Evolutionary conservation across 2,329 filamentous ascomycete species (phyloP), one percentile per base, ranked within the genome.

Genomic region (Hymenoscyphus fructigenus): DNA sequence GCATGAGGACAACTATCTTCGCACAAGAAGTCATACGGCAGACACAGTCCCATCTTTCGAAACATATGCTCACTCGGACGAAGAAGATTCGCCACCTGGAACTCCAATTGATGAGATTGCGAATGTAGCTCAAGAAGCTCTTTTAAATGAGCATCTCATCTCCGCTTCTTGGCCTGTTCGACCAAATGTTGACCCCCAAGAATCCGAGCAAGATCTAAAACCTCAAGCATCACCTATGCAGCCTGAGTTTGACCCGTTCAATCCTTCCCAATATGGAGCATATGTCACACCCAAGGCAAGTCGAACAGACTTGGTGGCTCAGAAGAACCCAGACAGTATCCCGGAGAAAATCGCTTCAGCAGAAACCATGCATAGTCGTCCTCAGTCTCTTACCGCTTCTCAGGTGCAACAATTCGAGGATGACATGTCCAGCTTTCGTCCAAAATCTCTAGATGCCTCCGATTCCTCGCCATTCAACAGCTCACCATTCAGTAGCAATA

Each of bases 11-110:
- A 29, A 17, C 32, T 50, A 32, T 10, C 38, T 68, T 3, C 68
- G 69, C 36, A 57, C 67, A 23, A 67, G 67, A 36, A 67, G 68
- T 12, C 64, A 74, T n/a, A 73, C 70, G 2, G 69, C 67, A 26
- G 71, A 70, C 50, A 72, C 71, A 1, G 61, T 71, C 5, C 71
- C 71, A 10, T 68, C 68, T 1, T 72, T 72, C 6, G 71, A 71
- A 38, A 65, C 66, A 7, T 70, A 70, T 57, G 65, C 69, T 23
- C 65, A 65, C n/a, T 73, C 70, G 5, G 70, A 72, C 23, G 59
- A 65, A 14, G 69, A 71, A 38, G 58, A 65, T 17, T 66, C 68
- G 1, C 44, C 65, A 1, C 67, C 67, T 28, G 61, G 61, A 29
- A 69, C 70, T 14, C 68, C 68, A 23, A 66, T 69, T 14, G 70